phyloP scores from a whole-genome alignment of 2,329 filamentous ascomycete species.

The Myriangium duriaei region DNA sequence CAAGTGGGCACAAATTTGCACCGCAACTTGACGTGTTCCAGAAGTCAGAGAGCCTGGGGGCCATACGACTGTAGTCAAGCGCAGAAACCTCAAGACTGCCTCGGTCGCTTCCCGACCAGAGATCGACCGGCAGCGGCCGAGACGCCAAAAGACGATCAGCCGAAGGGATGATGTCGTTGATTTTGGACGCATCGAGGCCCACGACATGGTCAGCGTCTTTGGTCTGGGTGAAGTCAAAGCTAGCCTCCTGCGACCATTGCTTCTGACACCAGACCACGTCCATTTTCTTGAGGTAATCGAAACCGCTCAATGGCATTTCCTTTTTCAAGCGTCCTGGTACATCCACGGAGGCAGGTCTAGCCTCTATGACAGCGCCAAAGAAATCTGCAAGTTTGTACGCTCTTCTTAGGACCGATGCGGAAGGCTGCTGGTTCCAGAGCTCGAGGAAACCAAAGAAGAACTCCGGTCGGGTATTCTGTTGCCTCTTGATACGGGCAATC shows the following conservation, averaged over 20 bases:
- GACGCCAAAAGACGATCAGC: slow-evolving; percentile 9
- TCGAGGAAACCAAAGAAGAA: slow-evolving; percentile 14
- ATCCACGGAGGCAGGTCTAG: background rate
- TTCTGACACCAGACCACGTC: slow-evolving; percentile 12
- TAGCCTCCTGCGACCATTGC: slow-evolving; percentile 8
- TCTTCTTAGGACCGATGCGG: slow-evolving; percentile 11
- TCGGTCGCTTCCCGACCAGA: slow-evolving; percentile 5
- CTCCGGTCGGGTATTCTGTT: slow-evolving; percentile 10
- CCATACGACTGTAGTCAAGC: slow-evolving; percentile 9
- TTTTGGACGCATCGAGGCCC: slow-evolving; percentile 8
- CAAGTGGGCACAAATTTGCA: slow-evolving; percentile 7
- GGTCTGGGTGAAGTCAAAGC: slow-evolving; percentile 1
- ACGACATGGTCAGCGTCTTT: slow-evolving; percentile 1
- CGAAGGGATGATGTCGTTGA: slow-evolving; percentile 10
- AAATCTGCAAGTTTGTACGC: slow-evolving; percentile 14
- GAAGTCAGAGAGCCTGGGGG: slow-evolving; percentile 7
- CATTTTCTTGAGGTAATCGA: slow-evolving; percentile 13
- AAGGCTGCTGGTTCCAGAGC: slow-evolving; percentile 10
- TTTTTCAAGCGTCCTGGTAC: slow-evolving; percentile 8
- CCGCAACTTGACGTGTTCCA: slow-evolving; percentile 12
- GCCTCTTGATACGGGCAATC: slow-evolving; percentile 12
- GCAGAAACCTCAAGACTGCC: background rate
- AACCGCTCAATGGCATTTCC: slow-evolving; percentile 13
- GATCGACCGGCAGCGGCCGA: slow-evolving; percentile 6
- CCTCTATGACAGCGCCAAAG: slow-evolving; percentile 11